Evolutionary conservation across 441 rosid genomes (phyloP).

Genomic region (Populus tomentosa): DNA sequence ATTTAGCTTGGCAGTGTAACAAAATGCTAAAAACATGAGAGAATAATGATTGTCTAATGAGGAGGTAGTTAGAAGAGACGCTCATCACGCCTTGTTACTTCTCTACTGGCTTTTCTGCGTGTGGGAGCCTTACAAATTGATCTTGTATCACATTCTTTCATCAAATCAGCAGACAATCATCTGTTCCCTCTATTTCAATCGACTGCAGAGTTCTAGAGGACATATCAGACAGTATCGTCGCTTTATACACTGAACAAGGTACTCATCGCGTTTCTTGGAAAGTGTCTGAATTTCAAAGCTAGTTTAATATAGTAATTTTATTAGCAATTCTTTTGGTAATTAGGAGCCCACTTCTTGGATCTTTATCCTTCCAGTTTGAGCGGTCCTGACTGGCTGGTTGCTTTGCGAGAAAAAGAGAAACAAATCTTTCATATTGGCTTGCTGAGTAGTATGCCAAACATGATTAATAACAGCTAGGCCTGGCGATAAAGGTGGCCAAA

Average conservation of each 20-base stretch:
- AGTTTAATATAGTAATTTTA: too few species aligned
- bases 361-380: background rate
- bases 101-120: too few species aligned
- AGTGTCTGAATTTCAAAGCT: background rate
- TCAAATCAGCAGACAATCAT: too few species aligned
- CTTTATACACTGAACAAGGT: background rate
- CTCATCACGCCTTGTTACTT: too few species aligned
- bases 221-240: slow-evolving; percentile 7
- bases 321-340: background rate
- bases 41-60: too few species aligned
- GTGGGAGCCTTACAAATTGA: too few species aligned
- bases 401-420: background rate
- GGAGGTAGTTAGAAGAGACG: too few species aligned
- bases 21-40: too few species aligned
- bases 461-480: background rate
- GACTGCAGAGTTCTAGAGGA: slow-evolving; percentile 10
- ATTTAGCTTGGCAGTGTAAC: too few species aligned
- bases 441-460: slow-evolving; percentile 7
- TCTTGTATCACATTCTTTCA: too few species aligned
- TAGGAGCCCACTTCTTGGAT: slow-evolving; percentile 10
- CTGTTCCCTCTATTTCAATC: too few species aligned
- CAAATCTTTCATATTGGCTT: slow-evolving; percentile 6
- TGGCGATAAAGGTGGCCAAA: background rate
- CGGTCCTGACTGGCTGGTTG: slow-evolving; percentile 9
- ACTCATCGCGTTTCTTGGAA: background rate